Percentiles rank a stretch among this genome's conserved stretches.
Conservation (phyloP, 208 protist genomes). For the Acanthamoeba divionensis region DNA sequence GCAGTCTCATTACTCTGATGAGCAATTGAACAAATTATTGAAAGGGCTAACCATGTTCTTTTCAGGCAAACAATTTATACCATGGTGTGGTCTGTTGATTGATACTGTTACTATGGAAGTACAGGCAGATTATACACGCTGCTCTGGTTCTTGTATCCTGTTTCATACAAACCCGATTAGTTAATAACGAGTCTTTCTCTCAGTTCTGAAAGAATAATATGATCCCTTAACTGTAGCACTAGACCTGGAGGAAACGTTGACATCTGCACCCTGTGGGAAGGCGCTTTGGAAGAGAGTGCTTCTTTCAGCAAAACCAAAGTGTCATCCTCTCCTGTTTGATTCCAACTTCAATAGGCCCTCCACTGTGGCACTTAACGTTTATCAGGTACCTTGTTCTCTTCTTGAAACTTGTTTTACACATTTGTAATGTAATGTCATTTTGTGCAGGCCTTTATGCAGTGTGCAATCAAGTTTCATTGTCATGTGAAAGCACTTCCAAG, state of each 20-base stretch:
- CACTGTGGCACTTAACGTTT: slow-evolving; percentile 17
- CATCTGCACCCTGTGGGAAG: neutral
- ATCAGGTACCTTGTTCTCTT: neutral
- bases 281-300: neutral
- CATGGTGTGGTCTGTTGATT: slow-evolving; percentile 49
- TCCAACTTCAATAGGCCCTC: neutral
- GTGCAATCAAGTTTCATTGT: slow-evolving; percentile 51
- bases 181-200: neutral
- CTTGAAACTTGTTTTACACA: neutral
- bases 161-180: neutral
- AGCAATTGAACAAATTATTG: neutral
- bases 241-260: slow-evolving; percentile 38
- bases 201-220: neutral
- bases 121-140: slow-evolving; percentile 21
- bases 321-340: slow-evolving; percentile 44
- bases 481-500: slow-evolving; percentile 9
- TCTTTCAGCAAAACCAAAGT: slow-evolving; percentile 17
- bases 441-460: neutral
- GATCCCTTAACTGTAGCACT: neutral
- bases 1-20: neutral
- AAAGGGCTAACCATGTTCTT: neutral
- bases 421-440: neutral
- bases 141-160: slow-evolving; percentile 8
- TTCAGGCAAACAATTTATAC: neutral
- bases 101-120: slow-evolving; percentile 32